Percentiles rank a stretch among this genome's conserved stretches.
phyloP scores from a whole-genome alignment of 768 basidiomycete species.

The Cystofilobasidium bisporidii region DNA sequence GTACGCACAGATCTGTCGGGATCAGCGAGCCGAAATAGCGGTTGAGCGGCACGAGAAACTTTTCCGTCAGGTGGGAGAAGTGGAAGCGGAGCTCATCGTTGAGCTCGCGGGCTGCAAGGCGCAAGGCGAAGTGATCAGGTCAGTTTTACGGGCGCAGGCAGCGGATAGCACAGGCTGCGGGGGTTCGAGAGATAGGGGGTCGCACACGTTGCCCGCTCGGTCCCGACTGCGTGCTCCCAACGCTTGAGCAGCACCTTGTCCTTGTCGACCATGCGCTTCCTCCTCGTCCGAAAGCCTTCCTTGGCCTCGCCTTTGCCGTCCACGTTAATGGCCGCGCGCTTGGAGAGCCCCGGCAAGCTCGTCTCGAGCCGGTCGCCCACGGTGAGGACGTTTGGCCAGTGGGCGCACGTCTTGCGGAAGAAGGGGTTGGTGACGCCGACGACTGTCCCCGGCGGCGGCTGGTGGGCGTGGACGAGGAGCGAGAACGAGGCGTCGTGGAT shows the following conservation, averaged over 20 bases:
- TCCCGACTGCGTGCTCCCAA: conserved; percentile 47
- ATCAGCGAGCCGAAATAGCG: conserved; percentile 83
- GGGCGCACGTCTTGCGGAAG: conserved; percentile 63
- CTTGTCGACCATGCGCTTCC: conserved; percentile 76
- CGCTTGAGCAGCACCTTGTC: conserved; percentile 64
- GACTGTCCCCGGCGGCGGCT: conserved; percentile 63
- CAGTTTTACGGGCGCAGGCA: background rate
- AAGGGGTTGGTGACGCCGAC: conserved; percentile 84
- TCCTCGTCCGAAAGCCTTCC: conserved; percentile 41
- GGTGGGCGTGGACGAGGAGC: conserved; percentile 64
- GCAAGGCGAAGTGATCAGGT: background rate
- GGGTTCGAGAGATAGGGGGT: too few relatives aligned
- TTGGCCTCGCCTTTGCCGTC: conserved; percentile 31
- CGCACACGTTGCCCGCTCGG: conserved; percentile 33
- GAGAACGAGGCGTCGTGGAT: conserved; percentile 84
- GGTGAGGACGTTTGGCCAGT: conserved; percentile 74
- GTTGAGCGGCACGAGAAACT: conserved; percentile 76
- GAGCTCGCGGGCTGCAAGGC: conserved; percentile 27
- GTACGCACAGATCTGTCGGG: conserved; percentile 41
- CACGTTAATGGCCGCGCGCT: background rate
- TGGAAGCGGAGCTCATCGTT: conserved; percentile 60
- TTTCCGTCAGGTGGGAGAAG: conserved; percentile 74
- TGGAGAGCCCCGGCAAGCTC: background rate
- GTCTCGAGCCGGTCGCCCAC: conserved; percentile 46
- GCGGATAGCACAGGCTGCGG: too few relatives aligned